Evolutionary conservation across 2,329 filamentous ascomycete species (phyloP).

Genomic region (Fusarium illudens): DNA sequence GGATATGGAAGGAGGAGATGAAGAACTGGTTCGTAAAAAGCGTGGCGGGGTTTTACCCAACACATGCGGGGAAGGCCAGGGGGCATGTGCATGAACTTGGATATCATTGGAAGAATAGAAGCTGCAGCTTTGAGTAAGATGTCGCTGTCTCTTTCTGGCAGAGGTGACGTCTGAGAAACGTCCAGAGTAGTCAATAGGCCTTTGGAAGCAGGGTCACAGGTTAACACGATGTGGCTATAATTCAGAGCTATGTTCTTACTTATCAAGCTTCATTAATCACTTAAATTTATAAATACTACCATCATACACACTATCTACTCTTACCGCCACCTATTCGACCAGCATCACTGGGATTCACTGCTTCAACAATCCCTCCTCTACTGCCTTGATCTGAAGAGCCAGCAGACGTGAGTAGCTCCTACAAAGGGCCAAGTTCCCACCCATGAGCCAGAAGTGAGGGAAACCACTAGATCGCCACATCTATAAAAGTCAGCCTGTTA

Average conservation of each 20-base stretch:
- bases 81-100: neutral
- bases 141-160: neutral
- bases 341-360: neutral
- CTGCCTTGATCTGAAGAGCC: slow-evolving; percentile 23
- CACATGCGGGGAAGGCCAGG: neutral
- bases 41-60: neutral
- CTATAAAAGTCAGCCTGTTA: neutral
- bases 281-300: neutral
- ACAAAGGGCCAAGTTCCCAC: slow-evolving; percentile 16
- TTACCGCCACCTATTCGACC: neutral
- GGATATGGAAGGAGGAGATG: neutral
- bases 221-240: neutral
- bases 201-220: neutral
- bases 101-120: neutral
- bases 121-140: neutral
- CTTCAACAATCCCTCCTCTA: slow-evolving; percentile 1
- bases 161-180: neutral
- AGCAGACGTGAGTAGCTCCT: slow-evolving; percentile 15
- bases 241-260: neutral
- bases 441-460: slow-evolving; percentile 23
- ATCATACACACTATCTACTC: neutral
- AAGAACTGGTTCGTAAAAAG: neutral
- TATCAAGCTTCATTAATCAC: neutral
- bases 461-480: slow-evolving; percentile 25
- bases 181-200: neutral